phyloP scores from a whole-genome alignment of 2,329 filamentous ascomycete genomes.

The Xylaria sp. region DNA sequence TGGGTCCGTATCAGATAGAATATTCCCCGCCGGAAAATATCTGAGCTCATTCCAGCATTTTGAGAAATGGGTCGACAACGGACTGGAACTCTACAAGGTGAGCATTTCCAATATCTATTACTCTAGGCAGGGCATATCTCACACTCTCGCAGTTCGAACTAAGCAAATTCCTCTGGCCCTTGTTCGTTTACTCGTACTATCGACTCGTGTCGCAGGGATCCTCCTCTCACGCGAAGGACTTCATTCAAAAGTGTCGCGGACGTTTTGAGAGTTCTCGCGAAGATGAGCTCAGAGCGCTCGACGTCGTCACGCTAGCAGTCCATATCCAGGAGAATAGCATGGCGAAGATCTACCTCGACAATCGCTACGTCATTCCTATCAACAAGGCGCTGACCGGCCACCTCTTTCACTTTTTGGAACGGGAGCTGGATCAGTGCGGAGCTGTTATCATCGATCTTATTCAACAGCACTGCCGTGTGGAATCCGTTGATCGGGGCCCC shows the following conservation, averaged over 20 bases:
- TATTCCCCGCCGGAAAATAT: conserved; percentile 57
- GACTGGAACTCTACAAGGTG: conserved; percentile 89
- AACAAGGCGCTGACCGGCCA: conserved; percentile 78
- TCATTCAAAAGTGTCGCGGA: conserved; percentile 62
- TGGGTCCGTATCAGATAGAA: conserved; percentile 54
- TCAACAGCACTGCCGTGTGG: conserved; percentile 52
- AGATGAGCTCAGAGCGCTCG: conserved; percentile 74
- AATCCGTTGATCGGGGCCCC: conserved; percentile 54
- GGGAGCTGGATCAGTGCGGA: conserved; percentile 76
- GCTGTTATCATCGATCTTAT: conserved; percentile 72
- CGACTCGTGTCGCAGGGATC: conserved; percentile 70
- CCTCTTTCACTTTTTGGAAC: conserved; percentile 82
- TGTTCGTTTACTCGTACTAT: conserved; percentile 90
- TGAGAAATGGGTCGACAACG: conserved; percentile 81
- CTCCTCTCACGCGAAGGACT: conserved; percentile 64
- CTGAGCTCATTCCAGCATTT: conserved; percentile 67
- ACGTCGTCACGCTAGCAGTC: conserved; percentile 66
- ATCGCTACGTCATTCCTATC: conserved; percentile 86
- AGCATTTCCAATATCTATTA: conserved; percentile 15
- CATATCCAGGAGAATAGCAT: conserved; percentile 72
- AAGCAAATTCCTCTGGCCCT: conserved; percentile 80
- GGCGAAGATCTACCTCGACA: conserved; percentile 75
- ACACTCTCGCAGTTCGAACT: conserved; percentile 65
- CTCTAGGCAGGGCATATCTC: conserved; percentile 7
- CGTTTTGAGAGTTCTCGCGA: conserved; percentile 72